Evolutionary conservation across 306 rosid species (phyloP).

Genomic region (Cicer arietinum): DNA sequence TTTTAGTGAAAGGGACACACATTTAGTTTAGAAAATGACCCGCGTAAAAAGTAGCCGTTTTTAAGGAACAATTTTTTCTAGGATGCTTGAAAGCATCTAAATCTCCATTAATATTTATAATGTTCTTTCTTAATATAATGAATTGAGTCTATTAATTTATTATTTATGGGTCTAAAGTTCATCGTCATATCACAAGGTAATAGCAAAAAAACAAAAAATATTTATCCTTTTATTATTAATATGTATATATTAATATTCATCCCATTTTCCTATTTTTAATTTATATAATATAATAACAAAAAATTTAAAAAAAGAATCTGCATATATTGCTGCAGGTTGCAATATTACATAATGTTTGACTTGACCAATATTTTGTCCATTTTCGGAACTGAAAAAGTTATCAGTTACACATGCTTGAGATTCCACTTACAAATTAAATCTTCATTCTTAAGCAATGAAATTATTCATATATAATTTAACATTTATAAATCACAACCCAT

Average conservation of each 20-base stretch:
- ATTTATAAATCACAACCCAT: background rate
- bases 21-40: slow-evolving; percentile 56
- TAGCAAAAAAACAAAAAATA: background rate
- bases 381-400: slow-evolving; percentile 50
- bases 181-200: background rate
- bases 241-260: too few relatives aligned
- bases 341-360: slow-evolving; percentile 51
- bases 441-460: background rate
- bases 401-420: slow-evolving; percentile 37
- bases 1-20: slow-evolving; percentile 64
- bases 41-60: slow-evolving; percentile 54
- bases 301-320: slow-evolving; percentile 22
- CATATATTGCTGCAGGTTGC: slow-evolving; percentile 47
- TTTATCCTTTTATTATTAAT: too few relatives aligned
- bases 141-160: background rate
- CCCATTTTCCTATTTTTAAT: too few relatives aligned
- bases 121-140: slow-evolving; percentile 25
- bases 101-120: background rate
- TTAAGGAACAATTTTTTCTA: slow-evolving; percentile 51
- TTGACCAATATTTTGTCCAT: slow-evolving; percentile 58
- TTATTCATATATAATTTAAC: background rate
- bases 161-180: background rate
- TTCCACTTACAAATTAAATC: background rate
- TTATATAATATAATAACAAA: background rate
- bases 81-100: slow-evolving; percentile 48